Evolutionary conservation across 1,284 basidiomycete species (phyloP), one percentile per base, ranked within the genome.

Genomic region (Ustilago vetiveriae): DNA sequence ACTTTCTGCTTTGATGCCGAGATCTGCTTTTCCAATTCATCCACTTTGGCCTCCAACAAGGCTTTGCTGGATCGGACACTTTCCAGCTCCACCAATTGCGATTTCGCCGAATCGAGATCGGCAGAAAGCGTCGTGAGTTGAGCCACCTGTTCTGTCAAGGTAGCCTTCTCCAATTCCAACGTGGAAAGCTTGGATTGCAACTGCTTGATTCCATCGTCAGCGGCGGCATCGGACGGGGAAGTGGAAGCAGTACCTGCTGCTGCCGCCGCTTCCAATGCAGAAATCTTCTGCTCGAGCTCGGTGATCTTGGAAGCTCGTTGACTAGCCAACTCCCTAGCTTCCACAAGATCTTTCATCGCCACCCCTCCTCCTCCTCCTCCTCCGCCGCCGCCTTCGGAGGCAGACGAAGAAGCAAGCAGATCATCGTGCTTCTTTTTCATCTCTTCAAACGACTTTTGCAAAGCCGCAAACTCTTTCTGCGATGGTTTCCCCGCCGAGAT

Each of bases 1-100:
- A 95, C 92, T 83, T 93, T 93, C 81, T 92, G 90, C 19, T 48
- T 29, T 4, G 57, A 40, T 11, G 29, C 23, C 6, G 33, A 22
- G 9, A 51, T 16, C 19, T 39, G 19, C 37, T 48, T 40, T 33
- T 60, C 56, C 3, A 54, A 39, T 26, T 40, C 21, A 6, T 44
- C 32, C 13, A 52, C 35, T 26, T 55, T 58, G 2, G 16, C 13
- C 26, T 70, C 52, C 21, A 53, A 19, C 17, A 38, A 44, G 17
- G 23, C 21, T 19, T 21, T 19, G 4, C 17, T 13, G 6, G 27
- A 6, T 29, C 13, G 6, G 27, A 13, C 13, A 13, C 10, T 16
- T 27, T 63, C 50, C 17, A 51, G 26, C 23, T 44, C 47, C n/a
- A 26, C 27, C 27, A 29, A 13, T 29, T 29, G 27, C 27, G 27